A percentile compares a stretch with the other conserved stretches of the same genome.
Conservation (phyloP, 1,284 basidiomycete species). For the Sutorius eximius region DNA sequence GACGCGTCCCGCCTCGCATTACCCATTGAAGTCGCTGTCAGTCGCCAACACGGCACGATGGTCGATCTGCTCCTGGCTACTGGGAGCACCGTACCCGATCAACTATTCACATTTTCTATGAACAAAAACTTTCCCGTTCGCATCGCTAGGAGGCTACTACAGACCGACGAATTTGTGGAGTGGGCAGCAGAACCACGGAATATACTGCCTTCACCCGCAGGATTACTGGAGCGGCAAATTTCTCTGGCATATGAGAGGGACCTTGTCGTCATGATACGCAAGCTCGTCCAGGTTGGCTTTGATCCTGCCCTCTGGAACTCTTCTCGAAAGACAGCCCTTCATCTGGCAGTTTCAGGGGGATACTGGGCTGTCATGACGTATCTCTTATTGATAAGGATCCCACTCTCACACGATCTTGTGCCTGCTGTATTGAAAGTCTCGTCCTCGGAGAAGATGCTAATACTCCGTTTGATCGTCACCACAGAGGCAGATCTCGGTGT, state of each 20-base stretch:
- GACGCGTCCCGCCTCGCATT: not conserved
- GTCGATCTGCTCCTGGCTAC: not conserved
- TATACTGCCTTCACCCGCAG: not conserved
- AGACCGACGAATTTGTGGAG: constrained; percentile 11
- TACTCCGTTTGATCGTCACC: not conserved
- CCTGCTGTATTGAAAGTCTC: not conserved
- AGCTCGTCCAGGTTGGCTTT: not conserved
- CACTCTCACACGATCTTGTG: not conserved
- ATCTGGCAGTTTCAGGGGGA: not conserved
- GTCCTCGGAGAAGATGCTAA: not conserved
- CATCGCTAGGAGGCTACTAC: not conserved
- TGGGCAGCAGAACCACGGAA: constrained; percentile 6
- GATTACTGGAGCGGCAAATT: not conserved
- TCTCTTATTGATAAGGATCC: not conserved
- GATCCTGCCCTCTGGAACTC: not conserved
- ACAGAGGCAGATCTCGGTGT: not conserved
- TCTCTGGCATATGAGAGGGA: not conserved
- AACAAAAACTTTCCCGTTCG: not conserved
- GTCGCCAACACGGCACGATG: not conserved
- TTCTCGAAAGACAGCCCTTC: not conserved
- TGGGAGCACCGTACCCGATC: not conserved
- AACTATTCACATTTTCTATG: not conserved
- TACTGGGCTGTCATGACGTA: not conserved
- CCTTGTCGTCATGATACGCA: not conserved
- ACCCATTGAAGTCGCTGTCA: not conserved